Base-by-base conservation (phyloP, 805 yeast genomes). In the Yarrowia sp. region DNA sequence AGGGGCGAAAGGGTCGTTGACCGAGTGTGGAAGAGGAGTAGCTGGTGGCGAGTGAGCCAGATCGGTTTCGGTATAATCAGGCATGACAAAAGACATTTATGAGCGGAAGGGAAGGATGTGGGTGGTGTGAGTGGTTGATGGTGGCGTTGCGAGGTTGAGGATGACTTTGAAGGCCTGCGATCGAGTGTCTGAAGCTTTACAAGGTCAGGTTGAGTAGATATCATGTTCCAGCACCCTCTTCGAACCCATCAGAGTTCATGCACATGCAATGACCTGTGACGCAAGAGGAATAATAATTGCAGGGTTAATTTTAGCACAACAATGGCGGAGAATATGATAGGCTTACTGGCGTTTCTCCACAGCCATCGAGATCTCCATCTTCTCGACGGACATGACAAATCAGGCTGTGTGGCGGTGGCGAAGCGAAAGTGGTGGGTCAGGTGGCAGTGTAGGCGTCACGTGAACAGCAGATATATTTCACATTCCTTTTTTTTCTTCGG, bases 221-320 rank as follows among this genome's bases (percentile, higher is more conserved):
- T 26, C 32, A 26, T 3, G 32, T 26, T 26, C 32, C 32, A 26
- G 7, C 32, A 26, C 32, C 32, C 32, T 26, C 32, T 26, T 52
- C 26, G 58, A 52, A 36, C 36, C 16, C 59, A 26, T 15, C 48
- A 41, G 5, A n/a, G 63, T 56, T 56, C 32, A 56, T 56, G 63
- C 63, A 56, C 48, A 56, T 56, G 63, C 63, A 56, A 56, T 56
- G 63, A 42, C 48, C 46, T 56, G 9, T 14, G 8, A 36, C n/a
- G 19, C 15, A n/a, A 8, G 2, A 3, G 36, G 38, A 16, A 52
- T 52, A 19, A 40, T 40, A 19, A 22, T 19, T 11, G 32, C 42
- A n/a, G n/a, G 40, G 43, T n/a, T 52, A 52, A 52, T 16, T 52
- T 36, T 52, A 52, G 52, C 52, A 48, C 35, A 14, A 14, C 8